phyloP scores from a whole-genome alignment of 257 asterid genomes.

The Nicotiana tomentosiformis region DNA sequence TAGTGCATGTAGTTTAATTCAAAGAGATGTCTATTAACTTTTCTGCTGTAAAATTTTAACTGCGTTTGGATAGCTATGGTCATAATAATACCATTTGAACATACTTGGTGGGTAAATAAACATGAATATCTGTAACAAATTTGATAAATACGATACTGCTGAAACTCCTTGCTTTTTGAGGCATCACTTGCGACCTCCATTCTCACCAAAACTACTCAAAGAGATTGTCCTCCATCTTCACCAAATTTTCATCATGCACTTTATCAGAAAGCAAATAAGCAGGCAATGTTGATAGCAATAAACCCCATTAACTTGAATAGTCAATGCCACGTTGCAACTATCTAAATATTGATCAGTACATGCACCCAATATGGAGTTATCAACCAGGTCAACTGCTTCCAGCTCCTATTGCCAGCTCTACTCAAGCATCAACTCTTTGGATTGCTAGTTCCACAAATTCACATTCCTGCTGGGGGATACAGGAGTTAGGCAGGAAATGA shows the following conservation, averaged over 20 bases:
- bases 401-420: background rate
- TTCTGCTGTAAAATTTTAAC: background rate
- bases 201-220: background rate
- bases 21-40: background rate
- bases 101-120: background rate
- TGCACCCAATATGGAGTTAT: background rate
- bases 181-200: background rate
- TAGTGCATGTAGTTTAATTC: background rate
- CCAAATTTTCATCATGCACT: background rate
- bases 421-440: background rate
- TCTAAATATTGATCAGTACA: background rate
- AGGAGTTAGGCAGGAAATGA: background rate
- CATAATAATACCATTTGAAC: background rate
- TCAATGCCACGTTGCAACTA: background rate
- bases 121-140: background rate
- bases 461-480: background rate
- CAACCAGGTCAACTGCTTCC: background rate
- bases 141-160: background rate
- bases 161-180: background rate
- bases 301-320: background rate
- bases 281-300: background rate
- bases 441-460: background rate
- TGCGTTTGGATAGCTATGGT: background rate
- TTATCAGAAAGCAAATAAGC: background rate
- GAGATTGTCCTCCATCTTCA: background rate